Conservation (phyloP, 345 rosid genomes). For the Boechera divaricarpa region DNA sequence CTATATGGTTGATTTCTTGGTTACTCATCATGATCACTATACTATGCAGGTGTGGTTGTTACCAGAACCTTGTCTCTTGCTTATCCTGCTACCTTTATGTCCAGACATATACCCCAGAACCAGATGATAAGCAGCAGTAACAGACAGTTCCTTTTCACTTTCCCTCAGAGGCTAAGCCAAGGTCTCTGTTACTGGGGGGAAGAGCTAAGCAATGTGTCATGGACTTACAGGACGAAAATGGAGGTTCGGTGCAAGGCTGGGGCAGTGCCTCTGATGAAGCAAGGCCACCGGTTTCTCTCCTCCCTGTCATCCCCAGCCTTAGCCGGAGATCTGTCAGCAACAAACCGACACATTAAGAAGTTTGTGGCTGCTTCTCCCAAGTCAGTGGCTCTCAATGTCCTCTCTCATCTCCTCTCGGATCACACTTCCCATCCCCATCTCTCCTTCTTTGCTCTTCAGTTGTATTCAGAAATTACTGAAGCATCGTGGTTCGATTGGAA, state of each 20-base stretch:
- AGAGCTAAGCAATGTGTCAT: constrained; percentile 1
- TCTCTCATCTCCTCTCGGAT: constrained; percentile 76
- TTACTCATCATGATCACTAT: not conserved
- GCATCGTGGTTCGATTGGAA: constrained; percentile 89
- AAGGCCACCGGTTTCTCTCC: constrained; percentile 61
- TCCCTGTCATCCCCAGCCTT: constrained; percentile 51
- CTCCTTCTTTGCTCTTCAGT: constrained; percentile 57
- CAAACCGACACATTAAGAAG: constrained; percentile 67
- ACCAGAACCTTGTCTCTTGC: constrained; percentile 20
- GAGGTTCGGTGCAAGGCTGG: constrained; percentile 37
- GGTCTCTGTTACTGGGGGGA: constrained; percentile 11
- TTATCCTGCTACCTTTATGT: constrained; percentile 20
- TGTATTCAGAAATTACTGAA: constrained; percentile 65
- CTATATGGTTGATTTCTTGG: constrained; percentile 4
- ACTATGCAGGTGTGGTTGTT: constrained; percentile 27
- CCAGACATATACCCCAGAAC: constrained; percentile 4
- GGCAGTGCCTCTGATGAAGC: constrained; percentile 56
- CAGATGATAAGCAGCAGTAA: constrained; percentile 25
- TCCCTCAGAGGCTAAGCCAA: constrained; percentile 31
- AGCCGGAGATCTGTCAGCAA: constrained; percentile 53
- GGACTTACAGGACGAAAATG: constrained; percentile 9
- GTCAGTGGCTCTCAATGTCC: constrained; percentile 70
- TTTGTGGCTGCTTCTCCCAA: constrained; percentile 76
- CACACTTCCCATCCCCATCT: constrained; percentile 53
- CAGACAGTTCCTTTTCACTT: constrained; percentile 6